Evolutionary conservation across 2,329 filamentous ascomycete genomes (phyloP).

Genomic region (Diplocarpon rosae): DNA sequence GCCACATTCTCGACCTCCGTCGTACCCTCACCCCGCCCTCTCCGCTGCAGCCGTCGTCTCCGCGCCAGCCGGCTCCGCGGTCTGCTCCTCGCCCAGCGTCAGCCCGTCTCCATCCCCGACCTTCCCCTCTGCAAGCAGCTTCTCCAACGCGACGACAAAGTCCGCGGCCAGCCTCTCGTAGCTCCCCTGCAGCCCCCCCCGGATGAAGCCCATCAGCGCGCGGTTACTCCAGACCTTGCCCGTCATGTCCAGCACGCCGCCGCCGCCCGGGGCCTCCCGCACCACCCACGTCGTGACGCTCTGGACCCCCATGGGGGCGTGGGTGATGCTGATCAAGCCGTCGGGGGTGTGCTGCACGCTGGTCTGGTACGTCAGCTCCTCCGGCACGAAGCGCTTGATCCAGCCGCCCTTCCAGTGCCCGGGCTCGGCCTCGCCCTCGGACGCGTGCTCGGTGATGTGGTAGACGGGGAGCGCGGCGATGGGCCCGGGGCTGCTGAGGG

Average conservation of each 20-base stretch:
- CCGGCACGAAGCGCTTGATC: conserved; percentile 29
- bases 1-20: background rate
- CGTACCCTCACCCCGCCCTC: background rate
- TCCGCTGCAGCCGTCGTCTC: no score
- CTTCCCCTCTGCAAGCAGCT: conserved; percentile 1
- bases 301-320: conserved; percentile 25
- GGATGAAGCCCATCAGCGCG: conserved; percentile 64
- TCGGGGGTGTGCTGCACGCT: conserved; percentile 14
- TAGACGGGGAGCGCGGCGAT: conserved; percentile 16
- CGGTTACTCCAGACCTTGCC: conserved; percentile 70
- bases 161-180: conserved; percentile 58
- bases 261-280: conserved; percentile 60
- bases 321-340: conserved; percentile 22
- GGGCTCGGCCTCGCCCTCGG: conserved; percentile 62
- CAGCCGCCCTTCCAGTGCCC: conserved; percentile 68
- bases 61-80: background rate
- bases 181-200: conserved; percentile 66
- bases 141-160: conserved; percentile 39
- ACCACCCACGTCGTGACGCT: conserved; percentile 57
- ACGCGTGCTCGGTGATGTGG: conserved; percentile 15
- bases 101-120: background rate
- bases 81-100: background rate
- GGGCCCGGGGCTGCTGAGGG: conserved; percentile 24
- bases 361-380: conserved; percentile 19
- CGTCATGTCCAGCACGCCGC: conserved; percentile 70